These are phyloP conservation scores for Notholithocarpus densiflorus DNA, from an alignment of 306 rosid genomes.

Conservation along the genomic window DNA sequence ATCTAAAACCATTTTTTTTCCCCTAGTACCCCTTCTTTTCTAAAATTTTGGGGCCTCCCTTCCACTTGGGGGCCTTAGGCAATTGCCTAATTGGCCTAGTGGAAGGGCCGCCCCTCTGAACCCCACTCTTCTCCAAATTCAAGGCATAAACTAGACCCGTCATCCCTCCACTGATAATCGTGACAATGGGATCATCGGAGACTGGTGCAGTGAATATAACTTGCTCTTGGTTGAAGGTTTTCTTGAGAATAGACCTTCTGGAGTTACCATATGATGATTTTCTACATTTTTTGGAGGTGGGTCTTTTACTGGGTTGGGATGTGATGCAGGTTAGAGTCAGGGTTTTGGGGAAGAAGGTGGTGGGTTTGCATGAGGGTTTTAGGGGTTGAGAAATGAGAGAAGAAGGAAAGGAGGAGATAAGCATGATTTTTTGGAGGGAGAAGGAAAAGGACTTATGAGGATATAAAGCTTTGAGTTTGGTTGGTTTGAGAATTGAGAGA, in stretches of 20 bases:
- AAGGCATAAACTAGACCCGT: constrained; percentile 69
- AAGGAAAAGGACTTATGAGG: background rate
- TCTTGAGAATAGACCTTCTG: constrained; percentile 63
- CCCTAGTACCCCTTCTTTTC: too few species aligned
- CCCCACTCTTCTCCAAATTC: constrained; percentile 62
- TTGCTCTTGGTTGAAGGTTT: constrained; percentile 78
- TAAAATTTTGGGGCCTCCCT: too few species aligned
- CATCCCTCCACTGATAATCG: constrained; percentile 84
- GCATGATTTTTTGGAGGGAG: constrained; percentile 26
- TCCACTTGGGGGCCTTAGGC: too few species aligned
- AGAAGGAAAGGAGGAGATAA: constrained; percentile 15
- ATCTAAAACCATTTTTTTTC: too few species aligned
- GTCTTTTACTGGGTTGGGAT: constrained; percentile 31
- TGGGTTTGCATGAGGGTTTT: constrained; percentile 17
- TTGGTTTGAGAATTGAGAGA: background rate
- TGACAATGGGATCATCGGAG: constrained; percentile 67
- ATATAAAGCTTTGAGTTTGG: background rate
- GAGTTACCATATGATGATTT: constrained; percentile 64
- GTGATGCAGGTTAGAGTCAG: constrained; percentile 14
- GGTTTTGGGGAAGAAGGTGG: constrained; percentile 3
- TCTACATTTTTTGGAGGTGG: constrained; percentile 38
- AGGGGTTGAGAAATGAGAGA: constrained; percentile 35
- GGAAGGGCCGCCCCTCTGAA: background rate
- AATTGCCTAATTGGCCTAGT: too few species aligned
- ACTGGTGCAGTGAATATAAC: constrained; percentile 58